Evolutionary conservation across 441 rosid species (phyloP).

Genomic region (Pelargonium cotyledonis): DNA sequence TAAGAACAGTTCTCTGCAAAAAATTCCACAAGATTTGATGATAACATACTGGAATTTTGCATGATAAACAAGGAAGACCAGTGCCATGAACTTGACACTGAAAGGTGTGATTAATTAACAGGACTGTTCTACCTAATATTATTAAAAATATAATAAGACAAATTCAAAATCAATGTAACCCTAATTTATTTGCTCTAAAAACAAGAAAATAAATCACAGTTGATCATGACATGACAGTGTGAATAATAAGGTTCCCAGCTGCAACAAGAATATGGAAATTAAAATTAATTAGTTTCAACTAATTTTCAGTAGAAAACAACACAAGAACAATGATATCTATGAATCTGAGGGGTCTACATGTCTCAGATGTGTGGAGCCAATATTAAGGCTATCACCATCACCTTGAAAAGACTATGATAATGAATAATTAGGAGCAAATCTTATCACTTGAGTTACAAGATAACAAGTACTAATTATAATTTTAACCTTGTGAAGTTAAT

Average conservation of each 20-base stretch:
- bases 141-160: slow-evolving; percentile 29
- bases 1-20: too few relatives aligned
- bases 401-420: slow-evolving; percentile 16
- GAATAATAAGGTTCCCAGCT: background rate
- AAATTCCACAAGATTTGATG: too few relatives aligned
- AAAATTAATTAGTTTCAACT: too few relatives aligned
- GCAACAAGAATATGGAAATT: background rate
- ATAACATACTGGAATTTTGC: too few relatives aligned
- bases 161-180: slow-evolving; percentile 25
- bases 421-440: slow-evolving; percentile 13
- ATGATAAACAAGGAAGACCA: slow-evolving; percentile 10
- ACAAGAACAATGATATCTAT: too few relatives aligned
- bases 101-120: slow-evolving; percentile 10
- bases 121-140: slow-evolving; percentile 30
- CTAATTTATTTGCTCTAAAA: slow-evolving; percentile 14
- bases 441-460: slow-evolving; percentile 36
- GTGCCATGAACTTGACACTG: slow-evolving; percentile 8
- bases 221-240: background rate
- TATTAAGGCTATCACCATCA: slow-evolving; percentile 27
- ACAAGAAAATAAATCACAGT: slow-evolving; percentile 6
- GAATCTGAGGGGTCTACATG: slow-evolving; percentile 37
- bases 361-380: slow-evolving; percentile 25
- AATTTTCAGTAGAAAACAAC: background rate
- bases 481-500: too few relatives aligned
- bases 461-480: background rate